A percentile compares a stretch with the other conserved stretches of the same genome.
Conservation (phyloP, 441 rosid genomes). For the Arabidopsis lyrata region DNA sequence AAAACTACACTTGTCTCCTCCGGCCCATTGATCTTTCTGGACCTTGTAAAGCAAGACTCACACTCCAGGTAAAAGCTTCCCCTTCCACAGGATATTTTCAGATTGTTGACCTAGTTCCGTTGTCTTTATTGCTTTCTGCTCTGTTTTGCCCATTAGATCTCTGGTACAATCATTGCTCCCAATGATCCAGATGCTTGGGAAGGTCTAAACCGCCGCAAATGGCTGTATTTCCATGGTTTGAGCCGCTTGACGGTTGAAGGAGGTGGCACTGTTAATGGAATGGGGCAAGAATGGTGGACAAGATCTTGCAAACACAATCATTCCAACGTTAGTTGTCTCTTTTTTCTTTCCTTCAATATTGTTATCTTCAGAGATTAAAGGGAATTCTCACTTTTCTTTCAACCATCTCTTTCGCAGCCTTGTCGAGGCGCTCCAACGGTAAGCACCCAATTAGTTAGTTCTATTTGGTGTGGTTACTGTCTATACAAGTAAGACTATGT, state of each 20-base stretch:
- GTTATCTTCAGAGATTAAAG: constrained; percentile 30
- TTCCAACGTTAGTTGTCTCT: constrained; percentile 36
- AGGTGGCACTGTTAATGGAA: constrained; percentile 80
- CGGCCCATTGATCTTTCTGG: constrained; percentile 75
- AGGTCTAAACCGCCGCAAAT: constrained; percentile 73
- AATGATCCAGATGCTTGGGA: constrained; percentile 76
- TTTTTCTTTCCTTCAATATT: constrained; percentile 20
- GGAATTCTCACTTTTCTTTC: constrained; percentile 16
- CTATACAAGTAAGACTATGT: constrained; percentile 11
- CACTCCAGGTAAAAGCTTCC: constrained; percentile 57
- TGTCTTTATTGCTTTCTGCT: constrained; percentile 20
- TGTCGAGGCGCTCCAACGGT: constrained; percentile 94
- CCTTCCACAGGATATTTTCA: not conserved
- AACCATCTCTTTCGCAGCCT: constrained; percentile 64
- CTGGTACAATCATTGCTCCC: constrained; percentile 83
- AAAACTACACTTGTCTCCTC: constrained; percentile 59
- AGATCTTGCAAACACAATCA: constrained; percentile 77
- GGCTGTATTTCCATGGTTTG: constrained; percentile 81
- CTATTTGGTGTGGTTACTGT: not conserved
- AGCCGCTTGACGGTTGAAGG: constrained; percentile 82
- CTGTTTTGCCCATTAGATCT: constrained; percentile 54
- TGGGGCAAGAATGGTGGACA: constrained; percentile 90
- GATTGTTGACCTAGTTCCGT: constrained; percentile 1
- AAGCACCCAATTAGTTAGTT: constrained; percentile 37
- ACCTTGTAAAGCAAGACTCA: constrained; percentile 83